phyloP scores from a whole-genome alignment of 2,329 filamentous ascomycete species.

The Malbranchea cinnamomea region DNA sequence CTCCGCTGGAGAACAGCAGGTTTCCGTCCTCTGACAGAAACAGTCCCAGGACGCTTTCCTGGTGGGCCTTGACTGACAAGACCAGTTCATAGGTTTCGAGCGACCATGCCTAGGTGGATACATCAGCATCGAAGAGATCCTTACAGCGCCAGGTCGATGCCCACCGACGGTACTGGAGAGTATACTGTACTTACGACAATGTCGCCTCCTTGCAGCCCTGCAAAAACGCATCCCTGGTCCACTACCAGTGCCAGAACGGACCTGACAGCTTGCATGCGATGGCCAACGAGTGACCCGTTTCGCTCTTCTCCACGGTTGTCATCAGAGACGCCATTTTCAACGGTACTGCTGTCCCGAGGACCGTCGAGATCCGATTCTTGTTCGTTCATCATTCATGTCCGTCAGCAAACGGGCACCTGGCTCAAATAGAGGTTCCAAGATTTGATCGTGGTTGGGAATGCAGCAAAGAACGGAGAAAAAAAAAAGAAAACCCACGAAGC shows the following conservation, averaged over 20 bases:
- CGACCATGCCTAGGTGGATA: constrained; percentile 50
- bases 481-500: no score
- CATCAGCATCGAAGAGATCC: constrained; percentile 1
- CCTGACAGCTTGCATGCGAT: constrained; percentile 26
- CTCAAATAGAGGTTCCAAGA: no score
- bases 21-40: constrained; percentile 60
- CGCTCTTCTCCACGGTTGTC: constrained; percentile 12
- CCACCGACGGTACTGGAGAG: not conserved
- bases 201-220: constrained; percentile 84
- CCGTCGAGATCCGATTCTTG: no score
- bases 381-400: no score
- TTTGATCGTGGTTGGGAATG: no score
- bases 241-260: constrained; percentile 60
- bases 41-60: constrained; percentile 76
- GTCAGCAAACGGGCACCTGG: no score
- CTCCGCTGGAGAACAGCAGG: constrained; percentile 80
- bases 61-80: constrained; percentile 70
- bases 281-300: constrained; percentile 25
- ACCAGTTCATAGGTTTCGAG: constrained; percentile 74
- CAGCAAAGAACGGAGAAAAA: no score
- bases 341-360: no score
- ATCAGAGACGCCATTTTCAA: no score
- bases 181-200: constrained; percentile 53
- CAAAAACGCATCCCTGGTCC: constrained; percentile 69
- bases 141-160: constrained; percentile 7